A percentile compares a stretch with the other conserved stretches of the same genome.
Conservation (phyloP, 2,329 filamentous ascomycete genomes). For the Epichloe brachyelytri region DNA sequence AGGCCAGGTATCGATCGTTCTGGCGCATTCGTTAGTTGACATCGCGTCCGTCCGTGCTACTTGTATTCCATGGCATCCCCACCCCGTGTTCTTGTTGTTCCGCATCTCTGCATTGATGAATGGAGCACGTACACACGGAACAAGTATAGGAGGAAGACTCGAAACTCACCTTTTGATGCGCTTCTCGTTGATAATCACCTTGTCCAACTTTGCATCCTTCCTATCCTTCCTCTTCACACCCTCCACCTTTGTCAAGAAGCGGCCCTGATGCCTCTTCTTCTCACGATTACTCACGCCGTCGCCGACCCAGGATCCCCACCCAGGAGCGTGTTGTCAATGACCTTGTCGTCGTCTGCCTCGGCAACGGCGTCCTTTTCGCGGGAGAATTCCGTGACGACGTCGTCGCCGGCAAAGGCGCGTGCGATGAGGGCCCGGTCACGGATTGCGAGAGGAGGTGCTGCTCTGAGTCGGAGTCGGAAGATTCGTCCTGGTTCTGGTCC, state of each 20-base stretch:
- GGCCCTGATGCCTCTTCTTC: slow-evolving; percentile 47
- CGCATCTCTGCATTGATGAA: no score
- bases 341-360: slow-evolving; percentile 69
- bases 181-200: slow-evolving; percentile 90
- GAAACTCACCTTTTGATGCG: slow-evolving; percentile 62
- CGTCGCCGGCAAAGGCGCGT: slow-evolving; percentile 77
- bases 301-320: slow-evolving; percentile 89
- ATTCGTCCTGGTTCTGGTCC: neutral
- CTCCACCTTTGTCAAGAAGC: slow-evolving; percentile 52
- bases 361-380: slow-evolving; percentile 62
- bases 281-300: slow-evolving; percentile 64
- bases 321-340: slow-evolving; percentile 72
- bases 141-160: neutral
- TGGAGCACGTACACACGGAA: neutral
- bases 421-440: slow-evolving; percentile 58
- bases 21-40: slow-evolving; percentile 17
- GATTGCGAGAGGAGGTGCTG: slow-evolving; percentile 42
- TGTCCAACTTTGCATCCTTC: slow-evolving; percentile 68
- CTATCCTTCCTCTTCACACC: slow-evolving; percentile 66
- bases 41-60: no score
- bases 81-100: no score
- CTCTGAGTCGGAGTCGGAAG: slow-evolving; percentile 27
- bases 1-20: slow-evolving; percentile 80
- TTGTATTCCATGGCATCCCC: no score
- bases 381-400: slow-evolving; percentile 69